These are phyloP conservation scores for Microthyrium microscopicum DNA, from an alignment of 2,329 filamentous ascomycete species.

Conservation along the genomic window DNA sequence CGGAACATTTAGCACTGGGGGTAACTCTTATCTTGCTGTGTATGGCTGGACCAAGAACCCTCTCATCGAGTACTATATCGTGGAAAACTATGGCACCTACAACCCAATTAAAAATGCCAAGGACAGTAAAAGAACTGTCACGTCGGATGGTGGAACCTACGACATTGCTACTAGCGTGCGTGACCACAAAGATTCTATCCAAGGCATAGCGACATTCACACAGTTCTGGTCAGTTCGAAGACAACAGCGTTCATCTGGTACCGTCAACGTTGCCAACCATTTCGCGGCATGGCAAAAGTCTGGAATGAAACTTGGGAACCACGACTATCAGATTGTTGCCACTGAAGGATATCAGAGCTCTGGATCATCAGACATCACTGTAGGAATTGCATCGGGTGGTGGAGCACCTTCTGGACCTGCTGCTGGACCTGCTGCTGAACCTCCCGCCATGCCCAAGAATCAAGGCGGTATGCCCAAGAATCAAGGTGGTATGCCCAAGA, in stretches of 20 bases:
- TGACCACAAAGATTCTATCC: constrained; percentile 34
- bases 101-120: constrained; percentile 31
- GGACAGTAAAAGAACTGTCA: constrained; percentile 21
- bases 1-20: constrained; percentile 29
- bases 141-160: constrained; percentile 35
- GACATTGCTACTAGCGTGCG: constrained; percentile 34
- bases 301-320: constrained; percentile 32
- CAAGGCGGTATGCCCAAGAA: too few species aligned
- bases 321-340: constrained; percentile 39
- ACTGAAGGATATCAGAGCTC: constrained; percentile 37
- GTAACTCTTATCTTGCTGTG: constrained; percentile 37
- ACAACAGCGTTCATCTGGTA: constrained; percentile 33
- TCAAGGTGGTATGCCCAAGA: too few species aligned
- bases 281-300: constrained; percentile 35
- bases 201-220: constrained; percentile 37
- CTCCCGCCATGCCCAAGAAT: too few species aligned
- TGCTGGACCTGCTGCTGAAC: too few species aligned
- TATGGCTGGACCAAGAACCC: constrained; percentile 41
- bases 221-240: constrained; percentile 38
- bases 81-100: constrained; percentile 35
- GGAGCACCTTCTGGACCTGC: too few species aligned
- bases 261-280: constrained; percentile 33
- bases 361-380: constrained; percentile 31
- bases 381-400: too few species aligned
- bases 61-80: constrained; percentile 42